Base-by-base conservation (phyloP, 495 filamentous ascomycete genomes). In the Letharia lupina region DNA sequence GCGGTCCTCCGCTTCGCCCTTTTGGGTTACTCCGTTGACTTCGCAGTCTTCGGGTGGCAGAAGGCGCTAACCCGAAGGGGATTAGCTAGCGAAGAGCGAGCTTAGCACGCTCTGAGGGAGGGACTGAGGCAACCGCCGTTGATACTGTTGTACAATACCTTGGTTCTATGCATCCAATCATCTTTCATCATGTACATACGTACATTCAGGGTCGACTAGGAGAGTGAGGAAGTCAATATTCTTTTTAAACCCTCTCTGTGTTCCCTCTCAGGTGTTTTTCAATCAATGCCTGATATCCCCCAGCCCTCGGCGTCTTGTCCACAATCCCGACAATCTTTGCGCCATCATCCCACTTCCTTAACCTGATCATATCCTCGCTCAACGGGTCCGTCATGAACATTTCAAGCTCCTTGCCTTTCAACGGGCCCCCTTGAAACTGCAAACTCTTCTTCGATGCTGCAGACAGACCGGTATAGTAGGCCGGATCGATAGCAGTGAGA, bases 391-490 rank as follows among this genome's bases (percentile, higher is more conserved):
- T 48, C 60, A 47, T 47, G 13, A 48, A 62, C 28, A 11, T 12
- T 15, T 62, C 41, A 35, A 48, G 60, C 28, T 48, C 41, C 28
- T 62, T 31, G 8, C 60, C 42, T 48, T 37, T 28, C 20, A 62
- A 47, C 28, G 42, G 60, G 6, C 60, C 60, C 11, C 60, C 60
- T 15, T 62, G 28, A 37, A 62, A 48, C 20, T 37, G 41, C 41
- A 48, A 47, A 33, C 60, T 62, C 60, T 62, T 62, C 60, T 62
- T 62, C 35, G 42, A 47, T 12, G 42, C 60, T 13, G 42, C 37
- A 48, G 41, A 62, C 15, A 62, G 3, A 18, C 28, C 41, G 5
- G 18, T 15, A 35, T 62, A 62, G 45, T 48, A 62, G 31, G 42
- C 60, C 23, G 41, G 42, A 8, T 62, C 42, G 28, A 62, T 48